Conservation (phyloP, 2,329 filamentous ascomycete species). For the Xylariaceae sp. region DNA sequence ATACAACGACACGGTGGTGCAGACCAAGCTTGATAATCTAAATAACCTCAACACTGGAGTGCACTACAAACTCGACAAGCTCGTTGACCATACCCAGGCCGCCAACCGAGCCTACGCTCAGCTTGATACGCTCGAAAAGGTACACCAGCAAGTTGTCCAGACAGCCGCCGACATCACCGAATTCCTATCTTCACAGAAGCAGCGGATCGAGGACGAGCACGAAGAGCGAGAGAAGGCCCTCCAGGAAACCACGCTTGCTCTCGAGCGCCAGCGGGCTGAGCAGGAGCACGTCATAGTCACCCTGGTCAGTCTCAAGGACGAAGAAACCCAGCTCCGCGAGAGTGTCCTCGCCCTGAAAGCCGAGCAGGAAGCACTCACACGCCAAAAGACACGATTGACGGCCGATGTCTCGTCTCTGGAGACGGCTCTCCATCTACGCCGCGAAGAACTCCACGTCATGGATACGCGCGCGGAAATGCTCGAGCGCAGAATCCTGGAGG, state of each 20-base stretch:
- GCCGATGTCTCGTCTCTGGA: constrained; percentile 88
- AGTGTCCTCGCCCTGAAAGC: constrained; percentile 53
- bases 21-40: constrained; percentile 42
- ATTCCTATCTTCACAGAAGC: constrained; percentile 72
- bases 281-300: constrained; percentile 56
- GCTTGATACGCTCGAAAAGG: constrained; percentile 77
- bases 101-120: constrained; percentile 67
- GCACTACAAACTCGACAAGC: constrained; percentile 38
- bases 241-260: constrained; percentile 70
- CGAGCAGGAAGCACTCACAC: constrained; percentile 69
- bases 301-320: constrained; percentile 45
- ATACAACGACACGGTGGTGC: constrained; percentile 32
- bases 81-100: constrained; percentile 59
- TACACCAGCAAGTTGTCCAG: constrained; percentile 78
- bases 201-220: constrained; percentile 68
- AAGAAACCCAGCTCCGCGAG: constrained; percentile 49
- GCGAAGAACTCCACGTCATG: constrained; percentile 88
- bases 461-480: constrained; percentile 81
- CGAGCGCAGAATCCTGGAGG: constrained; percentile 88
- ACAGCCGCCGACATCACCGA: constrained; percentile 79
- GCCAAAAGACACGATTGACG: constrained; percentile 72
- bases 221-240: constrained; percentile 74
- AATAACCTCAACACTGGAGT: constrained; percentile 50
- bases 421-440: constrained; percentile 79
- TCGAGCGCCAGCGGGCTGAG: constrained; percentile 62